Evolutionary conservation across 306 rosid species (phyloP), one percentile per base, ranked within the genome.

Genomic region (Quercus agrifolia): DNA sequence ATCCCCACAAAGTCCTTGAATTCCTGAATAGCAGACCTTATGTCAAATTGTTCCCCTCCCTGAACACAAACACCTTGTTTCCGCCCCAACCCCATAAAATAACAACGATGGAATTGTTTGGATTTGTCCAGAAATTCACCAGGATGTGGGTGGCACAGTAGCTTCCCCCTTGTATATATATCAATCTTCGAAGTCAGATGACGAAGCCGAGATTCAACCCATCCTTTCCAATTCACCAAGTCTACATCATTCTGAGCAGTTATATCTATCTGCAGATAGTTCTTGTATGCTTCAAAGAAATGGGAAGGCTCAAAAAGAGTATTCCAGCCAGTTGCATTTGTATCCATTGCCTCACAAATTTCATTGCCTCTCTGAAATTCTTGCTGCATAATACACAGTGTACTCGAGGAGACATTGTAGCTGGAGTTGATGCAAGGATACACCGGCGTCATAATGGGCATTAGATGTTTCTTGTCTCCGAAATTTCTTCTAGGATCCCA

Each of bases 371-470:
- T 51, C 20, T 52, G 61, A 15, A 72, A 51, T 17, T 72, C 61
- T 27, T 51, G 21, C 41, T 2, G 28, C 77, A 73, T 55, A 17
- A 55, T 41, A 28, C 18, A 25, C 9, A 73, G 15, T 19, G 77
- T 73, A 18, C 77, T 56, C 1, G 13, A 56, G 17, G 77, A 73
- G 27, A 73, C 77, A 17, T 55, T 73, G 66, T 73, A 30, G 51
- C 66, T 54, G 2, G 77, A 73, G 64, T 73, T 73, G 51, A 15
- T 73, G 28, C 9, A 72, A 28, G 75, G 75, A 72, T 51, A 72
- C 14, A 41, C 15, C 17, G 75, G 62, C 0, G 75, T 52, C 1
- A 72, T 72, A 13, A 72, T 23, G 2, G 75, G 75, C 75, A 72
- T 72, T 14, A 72, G 4, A 15, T 72, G 61, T 25, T 14, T 72